phyloP scores from a whole-genome alignment of 805 yeast species.

The Candida nemodendra region DNA sequence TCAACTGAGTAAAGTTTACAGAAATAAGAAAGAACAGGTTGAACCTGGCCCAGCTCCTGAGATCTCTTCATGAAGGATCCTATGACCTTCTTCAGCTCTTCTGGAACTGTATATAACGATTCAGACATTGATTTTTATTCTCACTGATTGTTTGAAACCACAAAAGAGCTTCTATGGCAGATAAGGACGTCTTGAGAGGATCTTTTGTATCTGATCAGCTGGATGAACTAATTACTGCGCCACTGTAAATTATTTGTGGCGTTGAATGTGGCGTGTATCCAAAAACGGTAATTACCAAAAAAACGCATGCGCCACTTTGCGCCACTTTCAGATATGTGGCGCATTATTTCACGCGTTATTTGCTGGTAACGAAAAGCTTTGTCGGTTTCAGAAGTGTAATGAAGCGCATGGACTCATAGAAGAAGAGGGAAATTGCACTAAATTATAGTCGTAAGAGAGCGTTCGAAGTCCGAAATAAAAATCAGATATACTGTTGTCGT shows the following conservation, averaged over 20 bases:
- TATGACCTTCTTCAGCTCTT: conserved; percentile 34
- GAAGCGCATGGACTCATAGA: conserved; percentile 3
- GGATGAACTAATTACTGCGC: no score
- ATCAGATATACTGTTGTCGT: no score
- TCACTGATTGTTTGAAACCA: no score
- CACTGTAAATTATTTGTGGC: no score
- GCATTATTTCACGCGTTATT: background rate
- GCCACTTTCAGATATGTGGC: background rate
- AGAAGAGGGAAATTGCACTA: background rate
- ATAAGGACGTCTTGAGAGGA: no score
- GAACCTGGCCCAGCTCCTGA: conserved; percentile 51
- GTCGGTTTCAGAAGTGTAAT: conserved; percentile 5
- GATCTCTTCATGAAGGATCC: conserved; percentile 53
- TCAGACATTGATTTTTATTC: conserved; percentile 4
- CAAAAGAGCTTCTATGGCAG: conserved; percentile 1
- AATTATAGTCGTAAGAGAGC: no score
- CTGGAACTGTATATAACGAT: conserved; percentile 26
- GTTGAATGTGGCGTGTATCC: background rate
- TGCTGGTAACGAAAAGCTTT: conserved; percentile 1
- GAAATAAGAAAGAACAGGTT: conserved; percentile 72
- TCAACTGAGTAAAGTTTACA: conserved; percentile 75
- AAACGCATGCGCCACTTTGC: background rate
- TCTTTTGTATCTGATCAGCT: no score
- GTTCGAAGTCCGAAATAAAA: no score
- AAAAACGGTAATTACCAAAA: background rate